Percentiles rank a stretch among this genome's conserved stretches.
Conservation (phyloP, 352 stramenopile genomes). For the Phytopythium boreale region DNA sequence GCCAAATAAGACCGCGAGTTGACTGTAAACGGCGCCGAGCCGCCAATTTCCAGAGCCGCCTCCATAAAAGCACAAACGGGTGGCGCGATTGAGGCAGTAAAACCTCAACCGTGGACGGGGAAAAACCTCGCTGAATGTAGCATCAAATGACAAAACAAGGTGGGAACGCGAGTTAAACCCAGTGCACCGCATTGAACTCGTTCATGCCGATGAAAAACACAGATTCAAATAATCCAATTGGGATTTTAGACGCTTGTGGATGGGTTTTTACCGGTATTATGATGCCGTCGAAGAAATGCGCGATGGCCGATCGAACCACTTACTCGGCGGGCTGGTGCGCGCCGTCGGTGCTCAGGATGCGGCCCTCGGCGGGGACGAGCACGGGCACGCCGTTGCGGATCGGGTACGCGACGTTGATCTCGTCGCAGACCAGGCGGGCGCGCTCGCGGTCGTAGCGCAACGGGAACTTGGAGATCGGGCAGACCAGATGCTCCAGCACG, state of each 20-base stretch:
- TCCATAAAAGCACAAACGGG: neutral
- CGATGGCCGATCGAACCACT: no score
- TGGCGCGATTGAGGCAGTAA: neutral
- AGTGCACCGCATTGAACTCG: neutral
- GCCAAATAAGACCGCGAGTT: neutral
- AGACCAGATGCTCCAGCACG: slow-evolving; percentile 79
- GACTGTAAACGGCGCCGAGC: neutral
- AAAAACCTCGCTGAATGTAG: neutral
- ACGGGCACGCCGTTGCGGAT: slow-evolving; percentile 69
- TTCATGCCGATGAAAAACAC: no score
- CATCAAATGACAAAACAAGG: neutral
- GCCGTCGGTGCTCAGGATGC: slow-evolving; percentile 49
- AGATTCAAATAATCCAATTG: no score
- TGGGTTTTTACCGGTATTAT: neutral
- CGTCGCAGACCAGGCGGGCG: slow-evolving; percentile 69
- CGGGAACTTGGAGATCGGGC: slow-evolving; percentile 82
- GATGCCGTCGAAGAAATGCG: neutral
- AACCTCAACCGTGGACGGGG: neutral
- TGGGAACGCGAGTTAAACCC: neutral
- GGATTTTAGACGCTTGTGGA: neutral
- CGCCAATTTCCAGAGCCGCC: neutral
- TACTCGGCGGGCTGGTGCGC: slow-evolving; percentile 2
- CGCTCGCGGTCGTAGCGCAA: slow-evolving; percentile 62
- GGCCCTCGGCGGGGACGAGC: slow-evolving; percentile 72
- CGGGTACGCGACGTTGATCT: slow-evolving; percentile 85